Percentiles rank a stretch among this genome's conserved stretches.
These are phyloP conservation scores for Talaromyces pinophilus DNA, from an alignment of 2,329 filamentous ascomycete genomes.

Conservation along the genomic window DNA sequence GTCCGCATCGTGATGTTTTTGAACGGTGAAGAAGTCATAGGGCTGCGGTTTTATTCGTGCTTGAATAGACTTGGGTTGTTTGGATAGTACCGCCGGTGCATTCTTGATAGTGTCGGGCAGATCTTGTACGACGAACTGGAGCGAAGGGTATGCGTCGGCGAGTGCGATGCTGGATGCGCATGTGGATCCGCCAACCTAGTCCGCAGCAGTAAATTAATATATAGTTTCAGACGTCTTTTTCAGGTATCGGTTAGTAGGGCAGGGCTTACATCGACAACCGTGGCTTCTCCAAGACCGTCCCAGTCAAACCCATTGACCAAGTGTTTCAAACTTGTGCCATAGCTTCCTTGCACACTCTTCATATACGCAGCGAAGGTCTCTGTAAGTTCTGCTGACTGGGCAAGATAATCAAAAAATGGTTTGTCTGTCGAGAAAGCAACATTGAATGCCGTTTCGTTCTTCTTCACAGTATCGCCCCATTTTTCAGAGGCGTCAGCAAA, in stretches of 20 bases:
- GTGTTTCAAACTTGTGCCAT: not conserved
- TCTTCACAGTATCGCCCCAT: not conserved
- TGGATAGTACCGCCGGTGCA: not conserved
- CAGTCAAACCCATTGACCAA: not conserved
- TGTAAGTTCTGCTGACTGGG: not conserved
- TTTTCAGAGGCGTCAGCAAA: not conserved
- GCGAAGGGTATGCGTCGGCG: constrained; percentile 1
- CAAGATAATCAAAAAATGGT: not conserved
- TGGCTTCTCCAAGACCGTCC: not conserved
- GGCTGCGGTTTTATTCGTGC: not conserved
- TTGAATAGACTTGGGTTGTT: not conserved
- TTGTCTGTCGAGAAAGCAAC: not conserved
- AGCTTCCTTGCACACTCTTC: not conserved
- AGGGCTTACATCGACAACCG: not conserved
- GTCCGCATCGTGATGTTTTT: not conserved
- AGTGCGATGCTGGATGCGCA: constrained; percentile 2
- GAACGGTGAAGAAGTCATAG: not conserved
- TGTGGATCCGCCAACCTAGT: constrained; percentile 5
- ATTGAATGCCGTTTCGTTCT: not conserved
- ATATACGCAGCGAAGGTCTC: not conserved
- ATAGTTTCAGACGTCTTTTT: not conserved
- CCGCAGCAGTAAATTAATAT: not conserved
- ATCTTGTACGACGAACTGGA: constrained; percentile 10
- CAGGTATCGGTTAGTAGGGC: not conserved
- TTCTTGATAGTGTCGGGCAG: not conserved